Percentiles rank a stretch among this genome's conserved stretches.
These are phyloP conservation scores for Fennellomyces sp. DNA, from an alignment of 371 early-diverging fungal species.

Conservation along the genomic window DNA sequence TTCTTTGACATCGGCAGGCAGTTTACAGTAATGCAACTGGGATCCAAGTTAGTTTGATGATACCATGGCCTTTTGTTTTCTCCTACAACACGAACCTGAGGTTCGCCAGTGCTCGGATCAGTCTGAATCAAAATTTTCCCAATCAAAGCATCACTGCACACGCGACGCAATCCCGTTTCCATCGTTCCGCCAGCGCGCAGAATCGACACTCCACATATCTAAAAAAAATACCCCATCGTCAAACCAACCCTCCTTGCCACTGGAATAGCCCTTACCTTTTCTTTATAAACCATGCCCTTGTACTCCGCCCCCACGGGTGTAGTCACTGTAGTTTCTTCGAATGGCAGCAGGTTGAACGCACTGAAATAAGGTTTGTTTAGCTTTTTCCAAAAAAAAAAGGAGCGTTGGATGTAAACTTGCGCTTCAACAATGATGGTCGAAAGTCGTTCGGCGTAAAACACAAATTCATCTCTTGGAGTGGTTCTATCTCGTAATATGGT, in stretches of 20 bases:
- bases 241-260: no score
- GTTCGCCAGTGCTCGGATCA: conserved; percentile 80
- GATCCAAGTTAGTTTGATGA: background rate
- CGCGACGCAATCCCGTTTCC: conserved; percentile 84
- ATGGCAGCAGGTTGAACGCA: conserved; percentile 70
- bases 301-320: conserved; percentile 71
- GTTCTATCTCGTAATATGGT: conserved; percentile 79
- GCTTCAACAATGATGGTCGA: conserved; percentile 83
- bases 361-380: conserved; percentile 20
- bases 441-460: conserved; percentile 88
- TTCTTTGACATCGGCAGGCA: conserved; percentile 66
- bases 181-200: conserved; percentile 89
- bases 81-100: conserved; percentile 45
- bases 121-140: conserved; percentile 92
- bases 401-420: conserved; percentile 27
- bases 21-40: conserved; percentile 78
- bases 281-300: conserved; percentile 51
- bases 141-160: conserved; percentile 76
- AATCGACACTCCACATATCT: conserved; percentile 84
- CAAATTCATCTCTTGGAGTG: conserved; percentile 85
- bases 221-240: no score
- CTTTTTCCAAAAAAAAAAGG: background rate
- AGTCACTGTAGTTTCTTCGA: conserved; percentile 42
- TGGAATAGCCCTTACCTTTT: no score
- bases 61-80: background rate